Base-by-base conservation (phyloP, 1,284 basidiomycete species). In the Rhodotorula sp. region DNA sequence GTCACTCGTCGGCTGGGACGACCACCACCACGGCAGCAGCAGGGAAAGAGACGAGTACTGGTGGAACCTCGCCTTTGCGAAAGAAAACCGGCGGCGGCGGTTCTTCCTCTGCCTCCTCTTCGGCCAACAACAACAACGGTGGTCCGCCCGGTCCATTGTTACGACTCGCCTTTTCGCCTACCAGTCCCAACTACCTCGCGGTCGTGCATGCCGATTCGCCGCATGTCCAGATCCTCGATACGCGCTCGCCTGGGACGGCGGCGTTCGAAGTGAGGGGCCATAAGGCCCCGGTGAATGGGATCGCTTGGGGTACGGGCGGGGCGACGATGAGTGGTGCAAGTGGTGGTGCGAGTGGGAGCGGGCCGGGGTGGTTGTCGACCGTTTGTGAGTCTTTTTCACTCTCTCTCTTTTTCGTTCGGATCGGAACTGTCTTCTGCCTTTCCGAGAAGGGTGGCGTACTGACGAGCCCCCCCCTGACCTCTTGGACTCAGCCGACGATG, bases 241-340 rank as follows among this genome's bases (percentile, higher is more conserved):
- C 96, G 90, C 86, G 94, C 59, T 91, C 88, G 80, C 94, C 94
- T 0, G 95, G 95, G 0, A 88, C 91, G 74, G 93, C 95, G 0
- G 93, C 96, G 8, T 89, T 94, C 78, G 93, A 96, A 80, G 83
- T 96, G 24, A 86, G 87, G 72, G 92, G 86, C 17, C 94, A 96
- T 79, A 85, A 85, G 69, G 86, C 84, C 49, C 86, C 86, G 65
- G 85, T 96, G 46, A 92, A 93, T 77, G 89, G 89, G 3, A 86
- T 95, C 58, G 90, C 89, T 6, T 97, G 94, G 94, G 66, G 69
- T 26, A 49, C 51, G 46, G 60, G 62, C 42, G 79, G 63, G 30
- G 71, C 73, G 68, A 54, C 53, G 53, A 54, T 54, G 53, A 54
- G 53, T 29, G 53, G 26, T n/a, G n/a, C 20, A 24, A 24, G n/a